These are phyloP conservation scores for Candida lessepsii DNA, from an alignment of 805 yeast species.

Conservation along the genomic window DNA sequence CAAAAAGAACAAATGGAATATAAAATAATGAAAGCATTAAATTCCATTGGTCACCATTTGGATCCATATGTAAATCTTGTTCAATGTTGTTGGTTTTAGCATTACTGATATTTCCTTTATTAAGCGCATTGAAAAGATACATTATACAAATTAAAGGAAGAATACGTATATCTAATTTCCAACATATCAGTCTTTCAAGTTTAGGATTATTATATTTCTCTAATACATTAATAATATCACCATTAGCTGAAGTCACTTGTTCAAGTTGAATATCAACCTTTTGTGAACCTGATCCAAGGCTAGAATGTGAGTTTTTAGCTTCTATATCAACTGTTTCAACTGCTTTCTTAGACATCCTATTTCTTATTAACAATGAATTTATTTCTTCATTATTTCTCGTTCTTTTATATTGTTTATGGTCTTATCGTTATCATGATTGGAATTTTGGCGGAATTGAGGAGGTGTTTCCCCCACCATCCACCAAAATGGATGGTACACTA, in stretches of 20 bases:
- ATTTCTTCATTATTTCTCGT: background rate
- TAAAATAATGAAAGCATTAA: constrained; percentile 45
- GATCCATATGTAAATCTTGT: constrained; percentile 34
- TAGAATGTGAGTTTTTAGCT: constrained; percentile 5
- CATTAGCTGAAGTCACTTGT: constrained; percentile 18
- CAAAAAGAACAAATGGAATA: constrained; percentile 45
- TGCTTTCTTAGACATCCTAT: background rate
- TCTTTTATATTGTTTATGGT: background rate
- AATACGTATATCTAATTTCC: constrained; percentile 44
- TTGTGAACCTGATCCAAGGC: background rate
- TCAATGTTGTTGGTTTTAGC: constrained; percentile 50
- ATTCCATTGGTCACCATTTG: constrained; percentile 43
- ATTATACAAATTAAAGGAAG: constrained; percentile 45
- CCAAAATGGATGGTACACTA: background rate
- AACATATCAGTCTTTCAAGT: constrained; percentile 28
- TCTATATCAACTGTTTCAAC: constrained; percentile 6
- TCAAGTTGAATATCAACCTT: constrained; percentile 11
- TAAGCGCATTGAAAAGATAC: constrained; percentile 49
- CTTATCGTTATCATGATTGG: constrained; percentile 3
- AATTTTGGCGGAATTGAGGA: background rate
- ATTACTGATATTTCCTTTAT: constrained; percentile 49
- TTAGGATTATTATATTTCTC: constrained; percentile 16
- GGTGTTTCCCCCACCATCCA: constrained; percentile 1
- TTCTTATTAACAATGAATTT: background rate
- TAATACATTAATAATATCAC: constrained; percentile 17